These are phyloP conservation scores for Huntiella decipiens DNA, from an alignment of 2,329 filamentous ascomycete species.

Conservation along the genomic window DNA sequence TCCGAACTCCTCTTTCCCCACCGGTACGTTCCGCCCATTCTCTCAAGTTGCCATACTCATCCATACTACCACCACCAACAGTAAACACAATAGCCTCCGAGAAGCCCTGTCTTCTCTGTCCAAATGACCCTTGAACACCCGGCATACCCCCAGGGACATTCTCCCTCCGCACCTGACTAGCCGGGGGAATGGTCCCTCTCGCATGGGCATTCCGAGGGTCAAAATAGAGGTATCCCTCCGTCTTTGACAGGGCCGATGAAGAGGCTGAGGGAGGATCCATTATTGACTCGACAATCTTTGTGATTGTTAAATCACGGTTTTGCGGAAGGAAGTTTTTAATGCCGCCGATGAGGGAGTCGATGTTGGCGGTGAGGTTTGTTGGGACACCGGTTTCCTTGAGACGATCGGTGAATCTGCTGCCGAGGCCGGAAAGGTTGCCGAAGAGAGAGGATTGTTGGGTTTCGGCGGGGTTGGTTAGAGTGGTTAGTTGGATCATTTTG, in stretches of 20 bases:
- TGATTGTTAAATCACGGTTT: slow-evolving; percentile 88
- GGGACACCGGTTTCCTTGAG: slow-evolving; percentile 79
- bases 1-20: slow-evolving; percentile 37
- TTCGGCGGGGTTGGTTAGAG: slow-evolving; percentile 50
- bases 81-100: slow-evolving; percentile 87
- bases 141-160: slow-evolving; percentile 24
- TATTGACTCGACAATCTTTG: slow-evolving; percentile 92
- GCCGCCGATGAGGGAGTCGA: slow-evolving; percentile 83
- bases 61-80: slow-evolving; percentile 91
- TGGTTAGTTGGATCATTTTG: slow-evolving; percentile 94
- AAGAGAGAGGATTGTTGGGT: slow-evolving; percentile 49
- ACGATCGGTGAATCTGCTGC: slow-evolving; percentile 77
- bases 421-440: slow-evolving; percentile 80
- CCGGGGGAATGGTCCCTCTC: slow-evolving; percentile 71
- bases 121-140: slow-evolving; percentile 61
- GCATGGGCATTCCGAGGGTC: slow-evolving; percentile 88
- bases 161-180: slow-evolving; percentile 34
- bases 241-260: slow-evolving; percentile 84
- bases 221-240: slow-evolving; percentile 92
- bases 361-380: slow-evolving; percentile 50
- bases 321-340: slow-evolving; percentile 97
- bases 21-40: slow-evolving; percentile 78
- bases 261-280: slow-evolving; percentile 90
- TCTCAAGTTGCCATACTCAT: slow-evolving; percentile 93
- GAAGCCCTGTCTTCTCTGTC: slow-evolving; percentile 75